These are phyloP conservation scores for Blastocystis sp. DNA, from an alignment of 352 stramenopile genomes.

Conservation along the genomic window DNA sequence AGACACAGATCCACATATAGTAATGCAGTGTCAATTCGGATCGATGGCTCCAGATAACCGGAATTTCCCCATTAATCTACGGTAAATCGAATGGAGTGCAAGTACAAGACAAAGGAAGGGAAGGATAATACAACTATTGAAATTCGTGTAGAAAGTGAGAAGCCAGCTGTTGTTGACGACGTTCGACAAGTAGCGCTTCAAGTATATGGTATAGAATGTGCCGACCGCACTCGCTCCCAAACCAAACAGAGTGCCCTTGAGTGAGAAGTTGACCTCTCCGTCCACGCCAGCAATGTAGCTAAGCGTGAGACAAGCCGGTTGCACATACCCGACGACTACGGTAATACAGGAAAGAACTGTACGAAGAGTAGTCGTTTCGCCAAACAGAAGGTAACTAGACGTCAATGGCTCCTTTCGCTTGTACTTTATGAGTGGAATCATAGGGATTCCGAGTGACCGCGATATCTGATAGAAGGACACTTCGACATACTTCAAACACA, in stretches of 20 bases:
- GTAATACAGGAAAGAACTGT: constrained; percentile 56
- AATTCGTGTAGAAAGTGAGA: constrained; percentile 66
- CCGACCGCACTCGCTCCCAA: constrained; percentile 40
- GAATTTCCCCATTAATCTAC: constrained; percentile 3
- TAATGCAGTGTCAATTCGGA: constrained; percentile 7
- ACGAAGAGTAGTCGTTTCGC: constrained; percentile 28
- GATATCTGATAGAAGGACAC: constrained; percentile 73
- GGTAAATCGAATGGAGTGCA: background rate
- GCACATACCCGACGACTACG: constrained; percentile 24
- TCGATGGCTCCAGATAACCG: constrained; percentile 14
- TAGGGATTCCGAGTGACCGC: constrained; percentile 51
- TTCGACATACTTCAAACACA: constrained; percentile 72
- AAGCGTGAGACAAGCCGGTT: background rate
- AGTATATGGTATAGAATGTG: constrained; percentile 62
- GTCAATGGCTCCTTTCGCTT: background rate
- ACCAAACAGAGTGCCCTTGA: constrained; percentile 54
- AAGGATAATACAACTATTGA: constrained; percentile 62
- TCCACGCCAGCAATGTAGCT: constrained; percentile 66
- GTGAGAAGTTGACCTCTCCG: constrained; percentile 63
- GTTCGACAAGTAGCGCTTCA: constrained; percentile 32
- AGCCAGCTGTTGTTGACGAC: constrained; percentile 43
- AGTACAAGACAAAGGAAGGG: background rate
- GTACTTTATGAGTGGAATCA: constrained; percentile 71
- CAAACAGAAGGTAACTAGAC: constrained; percentile 40
- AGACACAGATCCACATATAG: constrained; percentile 30